These are phyloP conservation scores for Dryadomyces quercivorus DNA, from an alignment of 2,329 filamentous ascomycete genomes.

Conservation along the genomic window DNA sequence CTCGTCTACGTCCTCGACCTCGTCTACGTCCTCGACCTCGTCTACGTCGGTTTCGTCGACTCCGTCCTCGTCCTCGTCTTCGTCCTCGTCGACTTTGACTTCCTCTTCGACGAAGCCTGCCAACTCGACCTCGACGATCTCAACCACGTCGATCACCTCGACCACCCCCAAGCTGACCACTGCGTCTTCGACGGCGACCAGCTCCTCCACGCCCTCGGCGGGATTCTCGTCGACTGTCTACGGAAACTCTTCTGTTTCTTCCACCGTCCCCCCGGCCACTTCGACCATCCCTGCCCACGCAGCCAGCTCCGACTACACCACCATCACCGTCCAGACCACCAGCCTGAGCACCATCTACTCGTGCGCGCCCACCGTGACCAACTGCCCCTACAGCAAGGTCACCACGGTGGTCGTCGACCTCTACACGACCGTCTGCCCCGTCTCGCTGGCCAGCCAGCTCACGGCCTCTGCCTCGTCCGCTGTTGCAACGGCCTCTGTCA, in stretches of 20 bases:
- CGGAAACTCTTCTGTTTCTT: not conserved
- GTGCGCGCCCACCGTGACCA: constrained; percentile 12
- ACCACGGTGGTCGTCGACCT: constrained; percentile 11
- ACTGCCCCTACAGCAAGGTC: constrained; percentile 13
- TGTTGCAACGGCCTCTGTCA: not conserved
- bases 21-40: constrained; percentile 12
- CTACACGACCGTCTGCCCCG: constrained; percentile 14
- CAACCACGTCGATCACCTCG: constrained; percentile 9
- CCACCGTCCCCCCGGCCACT: not conserved
- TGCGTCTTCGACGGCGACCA: too few relatives aligned
- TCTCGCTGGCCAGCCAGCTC: not conserved
- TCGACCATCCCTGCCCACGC: not conserved
- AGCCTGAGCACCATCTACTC: constrained; percentile 17
- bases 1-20: constrained; percentile 17
- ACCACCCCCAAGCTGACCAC: too few relatives aligned
- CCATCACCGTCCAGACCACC: constrained; percentile 27
- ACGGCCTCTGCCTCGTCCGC: not conserved
- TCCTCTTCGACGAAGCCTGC: constrained; percentile 4
- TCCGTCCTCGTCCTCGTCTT: not conserved
- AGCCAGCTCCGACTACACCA: constrained; percentile 9
- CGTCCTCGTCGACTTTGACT: not conserved
- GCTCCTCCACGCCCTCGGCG: too few relatives aligned
- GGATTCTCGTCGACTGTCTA: constrained; percentile 8
- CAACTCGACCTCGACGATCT: constrained; percentile 4
- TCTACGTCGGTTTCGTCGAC: not conserved